Evolutionary conservation across 75 land plant genomes (phyloP).

Genomic region (Pinus taeda): DNA sequence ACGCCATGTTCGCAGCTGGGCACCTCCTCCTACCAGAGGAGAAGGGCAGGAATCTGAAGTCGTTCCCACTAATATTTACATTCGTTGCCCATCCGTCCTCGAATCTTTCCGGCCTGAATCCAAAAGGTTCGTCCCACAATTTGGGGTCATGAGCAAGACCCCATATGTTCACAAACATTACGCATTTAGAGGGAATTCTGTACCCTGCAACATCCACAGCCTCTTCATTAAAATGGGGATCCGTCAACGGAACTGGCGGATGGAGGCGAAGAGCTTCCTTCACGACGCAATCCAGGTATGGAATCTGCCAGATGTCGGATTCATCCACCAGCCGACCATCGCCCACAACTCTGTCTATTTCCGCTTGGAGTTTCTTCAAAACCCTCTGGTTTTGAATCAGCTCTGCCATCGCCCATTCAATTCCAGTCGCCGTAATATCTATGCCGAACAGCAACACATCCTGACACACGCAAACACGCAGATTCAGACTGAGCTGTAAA

Average conservation of each 20-base stretch:
- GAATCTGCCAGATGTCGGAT: slow-evolving; percentile 11
- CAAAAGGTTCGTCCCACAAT: slow-evolving; percentile 29
- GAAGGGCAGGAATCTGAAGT: slow-evolving; percentile 13
- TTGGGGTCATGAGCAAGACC: slow-evolving; percentile 29
- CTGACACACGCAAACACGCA: neutral
- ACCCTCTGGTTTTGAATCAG: slow-evolving; percentile 17
- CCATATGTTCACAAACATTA: slow-evolving; percentile 44
- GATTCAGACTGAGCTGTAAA: too few species aligned
- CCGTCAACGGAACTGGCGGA: slow-evolving; percentile 24
- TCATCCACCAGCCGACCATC: slow-evolving; percentile 12
- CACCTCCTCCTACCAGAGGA: slow-evolving; percentile 14
- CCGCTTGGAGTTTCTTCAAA: slow-evolving; percentile 17
- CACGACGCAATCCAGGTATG: slow-evolving; percentile 16
- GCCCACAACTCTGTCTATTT: slow-evolving; percentile 15
- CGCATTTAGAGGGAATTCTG: slow-evolving; percentile 30
- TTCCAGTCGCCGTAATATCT: slow-evolving; percentile 16
- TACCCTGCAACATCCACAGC: slow-evolving; percentile 24
- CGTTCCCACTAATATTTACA: neutral
- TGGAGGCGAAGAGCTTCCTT: slow-evolving; percentile 34
- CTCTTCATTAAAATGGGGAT: slow-evolving; percentile 20
- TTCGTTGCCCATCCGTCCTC: neutral
- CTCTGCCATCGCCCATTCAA: slow-evolving; percentile 35
- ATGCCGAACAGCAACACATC: slow-evolving; percentile 19
- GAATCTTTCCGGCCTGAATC: slow-evolving; percentile 45
- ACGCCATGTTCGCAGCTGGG: slow-evolving; percentile 12